Percentiles rank a stretch among this genome's conserved stretches.
These are phyloP conservation scores for Geotrichum fermentans DNA, from an alignment of 1,139 yeast species.

Conservation along the genomic window DNA sequence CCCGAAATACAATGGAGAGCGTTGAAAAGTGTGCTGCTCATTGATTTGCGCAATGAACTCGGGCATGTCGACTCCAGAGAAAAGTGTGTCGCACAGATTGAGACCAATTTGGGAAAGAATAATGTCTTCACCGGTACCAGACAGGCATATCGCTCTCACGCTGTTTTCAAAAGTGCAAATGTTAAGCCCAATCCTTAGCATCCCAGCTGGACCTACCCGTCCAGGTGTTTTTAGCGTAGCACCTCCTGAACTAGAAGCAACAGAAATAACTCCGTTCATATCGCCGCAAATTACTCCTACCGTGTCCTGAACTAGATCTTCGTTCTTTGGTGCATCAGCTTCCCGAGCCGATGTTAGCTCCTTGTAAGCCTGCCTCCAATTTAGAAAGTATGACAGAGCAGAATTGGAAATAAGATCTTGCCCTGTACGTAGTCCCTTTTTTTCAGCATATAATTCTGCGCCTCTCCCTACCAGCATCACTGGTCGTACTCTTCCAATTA, in stretches of 20 bases:
- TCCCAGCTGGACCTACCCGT: constrained; percentile 42
- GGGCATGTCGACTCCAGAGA: background rate
- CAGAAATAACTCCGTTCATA: constrained; percentile 28
- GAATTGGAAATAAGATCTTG: constrained; percentile 25
- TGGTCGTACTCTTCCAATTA: constrained; percentile 35
- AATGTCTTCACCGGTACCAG: constrained; percentile 42
- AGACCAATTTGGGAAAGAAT: constrained; percentile 29
- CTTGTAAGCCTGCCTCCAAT: constrained; percentile 25
- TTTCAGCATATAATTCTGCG: constrained; percentile 32
- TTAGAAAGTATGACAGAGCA: constrained; percentile 23
- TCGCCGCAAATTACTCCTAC: constrained; percentile 40
- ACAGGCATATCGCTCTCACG: constrained; percentile 26
- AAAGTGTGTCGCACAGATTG: constrained; percentile 7
- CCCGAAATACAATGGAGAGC: constrained; percentile 28
- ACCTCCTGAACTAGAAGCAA: constrained; percentile 42
- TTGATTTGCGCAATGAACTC: background rate
- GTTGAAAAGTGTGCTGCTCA: constrained; percentile 22
- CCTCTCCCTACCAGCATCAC: constrained; percentile 37
- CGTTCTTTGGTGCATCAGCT: constrained; percentile 2
- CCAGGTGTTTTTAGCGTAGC: constrained; percentile 37
- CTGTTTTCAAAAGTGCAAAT: constrained; percentile 12
- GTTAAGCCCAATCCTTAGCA: constrained; percentile 35
- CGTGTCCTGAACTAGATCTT: constrained; percentile 31
- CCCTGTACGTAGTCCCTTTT: constrained; percentile 22
- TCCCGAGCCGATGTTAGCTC: background rate